Conservation (phyloP, 73 alveolate genomes). For the Paramecium biaurelia region DNA sequence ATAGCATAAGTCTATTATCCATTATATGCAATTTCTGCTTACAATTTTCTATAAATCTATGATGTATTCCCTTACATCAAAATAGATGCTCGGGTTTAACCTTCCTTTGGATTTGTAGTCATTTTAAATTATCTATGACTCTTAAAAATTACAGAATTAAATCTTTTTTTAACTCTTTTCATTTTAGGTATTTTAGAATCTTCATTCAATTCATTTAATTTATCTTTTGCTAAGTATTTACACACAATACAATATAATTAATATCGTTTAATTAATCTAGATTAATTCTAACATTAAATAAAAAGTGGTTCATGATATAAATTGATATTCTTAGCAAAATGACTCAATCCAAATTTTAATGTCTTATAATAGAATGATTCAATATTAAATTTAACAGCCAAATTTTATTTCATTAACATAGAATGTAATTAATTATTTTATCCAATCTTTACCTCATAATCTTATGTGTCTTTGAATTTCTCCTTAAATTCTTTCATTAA, state of each 20-base stretch:
- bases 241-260: conserved; percentile 49
- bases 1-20: neutral
- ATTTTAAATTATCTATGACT: neutral
- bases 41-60: neutral
- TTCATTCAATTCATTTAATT: conserved; percentile 51
- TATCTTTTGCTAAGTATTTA: conserved; percentile 55
- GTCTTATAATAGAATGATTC: conserved; percentile 49
- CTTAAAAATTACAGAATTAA: conserved; percentile 47
- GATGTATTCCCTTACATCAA: neutral
- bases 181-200: conserved; percentile 8
- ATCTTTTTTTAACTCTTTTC: conserved; percentile 52
- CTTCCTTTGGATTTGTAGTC: neutral
- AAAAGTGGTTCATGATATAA: conserved; percentile 46
- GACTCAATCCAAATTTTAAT: conserved; percentile 52
- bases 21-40: conserved; percentile 33
- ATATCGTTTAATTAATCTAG: neutral
- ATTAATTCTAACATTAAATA: neutral
- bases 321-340: conserved; percentile 58
- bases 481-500: conserved; percentile 51
- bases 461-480: neutral
- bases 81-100: neutral
- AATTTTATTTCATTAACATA: neutral
- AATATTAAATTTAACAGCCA: conserved; percentile 33
- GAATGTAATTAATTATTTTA: neutral
- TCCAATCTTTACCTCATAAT: neutral